phyloP scores from a whole-genome alignment of 306 rosid species.

The Sesbania bispinosa region DNA sequence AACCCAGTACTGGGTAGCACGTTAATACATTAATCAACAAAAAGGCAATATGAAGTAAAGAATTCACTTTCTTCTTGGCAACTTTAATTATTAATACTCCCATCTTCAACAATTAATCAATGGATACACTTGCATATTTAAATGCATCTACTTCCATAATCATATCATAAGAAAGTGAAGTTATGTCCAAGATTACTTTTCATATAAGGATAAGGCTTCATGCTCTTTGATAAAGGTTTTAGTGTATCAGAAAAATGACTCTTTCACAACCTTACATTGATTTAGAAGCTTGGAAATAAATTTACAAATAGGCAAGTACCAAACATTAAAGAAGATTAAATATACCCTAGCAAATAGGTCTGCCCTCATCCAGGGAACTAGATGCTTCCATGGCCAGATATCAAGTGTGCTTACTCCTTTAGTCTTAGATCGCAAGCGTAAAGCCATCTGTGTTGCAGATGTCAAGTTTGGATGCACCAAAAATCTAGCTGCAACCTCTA shows the following conservation, averaged over 20 bases:
- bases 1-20: background rate
- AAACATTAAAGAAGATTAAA: background rate
- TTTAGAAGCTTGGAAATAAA: background rate
- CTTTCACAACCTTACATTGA: background rate
- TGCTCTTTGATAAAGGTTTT: background rate
- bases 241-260: background rate
- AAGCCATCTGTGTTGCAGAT: conserved; percentile 73
- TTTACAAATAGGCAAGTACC: background rate
- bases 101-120: conserved; percentile 9
- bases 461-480: conserved; percentile 94
- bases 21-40: conserved; percentile 12
- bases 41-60: conserved; percentile 13
- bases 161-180: background rate
- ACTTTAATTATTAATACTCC: background rate
- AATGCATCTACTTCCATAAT: conserved; percentile 1
- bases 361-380: conserved; percentile 96
- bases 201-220: background rate
- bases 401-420: conserved; percentile 88
- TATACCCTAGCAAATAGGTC: conserved; percentile 86
- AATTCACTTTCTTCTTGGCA: conserved; percentile 8
- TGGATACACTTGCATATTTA: conserved; percentile 15
- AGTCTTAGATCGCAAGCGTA: conserved; percentile 51
- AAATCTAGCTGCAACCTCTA: conserved; percentile 98
- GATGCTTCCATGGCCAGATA: conserved; percentile 99
- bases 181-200: conserved; percentile 15